phyloP scores from a whole-genome alignment of 208 protist species.

The Novymonas esmeraldas region DNA sequence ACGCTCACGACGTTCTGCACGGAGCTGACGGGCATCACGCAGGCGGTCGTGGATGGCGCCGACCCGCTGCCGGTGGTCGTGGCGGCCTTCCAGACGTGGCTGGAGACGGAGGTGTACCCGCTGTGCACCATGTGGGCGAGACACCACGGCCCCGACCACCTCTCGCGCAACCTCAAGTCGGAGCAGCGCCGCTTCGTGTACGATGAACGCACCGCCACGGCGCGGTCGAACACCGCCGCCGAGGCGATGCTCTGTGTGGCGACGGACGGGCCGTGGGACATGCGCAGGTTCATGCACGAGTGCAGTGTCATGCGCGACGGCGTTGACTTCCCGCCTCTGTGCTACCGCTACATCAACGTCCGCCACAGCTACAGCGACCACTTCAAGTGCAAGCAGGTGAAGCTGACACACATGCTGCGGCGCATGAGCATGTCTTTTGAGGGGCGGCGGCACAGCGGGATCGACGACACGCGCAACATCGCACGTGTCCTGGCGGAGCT shows the following conservation, averaged over 20 bases:
- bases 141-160: slow-evolving; percentile 25
- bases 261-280: slow-evolving; percentile 92
- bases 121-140: slow-evolving; percentile 50
- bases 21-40: slow-evolving; percentile 95
- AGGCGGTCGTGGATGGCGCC: slow-evolving; percentile 86
- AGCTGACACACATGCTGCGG: slow-evolving; percentile 85
- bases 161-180: slow-evolving; percentile 49
- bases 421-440: slow-evolving; percentile 74
- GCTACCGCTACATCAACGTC: slow-evolving; percentile 92
- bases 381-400: slow-evolving; percentile 60
- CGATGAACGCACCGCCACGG: slow-evolving; percentile 43
- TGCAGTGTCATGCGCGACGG: slow-evolving; percentile 83
- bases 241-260: slow-evolving; percentile 85
- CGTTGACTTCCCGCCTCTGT: slow-evolving; percentile 79
- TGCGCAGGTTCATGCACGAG: slow-evolving; percentile 90
- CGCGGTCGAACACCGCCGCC: slow-evolving; percentile 15
- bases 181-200: slow-evolving; percentile 63
- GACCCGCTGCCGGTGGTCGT: slow-evolving; percentile 70
- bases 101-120: slow-evolving; percentile 71
- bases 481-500: slow-evolving; percentile 82
- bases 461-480: slow-evolving; percentile 92
- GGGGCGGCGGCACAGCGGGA: slow-evolving; percentile 88
- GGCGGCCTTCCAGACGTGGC: slow-evolving; percentile 61
- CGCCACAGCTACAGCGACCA: slow-evolving; percentile 68
- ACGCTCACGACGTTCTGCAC: slow-evolving; percentile 93